These are phyloP conservation scores for Musa itinerans DNA, from an alignment of 176 grass and related monocot species.

Conservation along the genomic window DNA sequence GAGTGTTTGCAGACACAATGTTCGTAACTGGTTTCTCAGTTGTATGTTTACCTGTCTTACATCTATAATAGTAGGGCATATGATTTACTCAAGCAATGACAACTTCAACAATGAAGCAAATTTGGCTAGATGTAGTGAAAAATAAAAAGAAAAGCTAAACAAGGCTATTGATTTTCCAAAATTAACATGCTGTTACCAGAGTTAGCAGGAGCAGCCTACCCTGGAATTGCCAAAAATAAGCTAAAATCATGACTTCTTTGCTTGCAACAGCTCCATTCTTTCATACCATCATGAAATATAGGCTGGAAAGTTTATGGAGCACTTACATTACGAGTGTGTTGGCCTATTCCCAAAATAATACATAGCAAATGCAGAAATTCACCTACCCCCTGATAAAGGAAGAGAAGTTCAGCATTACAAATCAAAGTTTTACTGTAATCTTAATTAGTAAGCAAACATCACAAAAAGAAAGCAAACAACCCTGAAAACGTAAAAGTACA, in stretches of 20 bases:
- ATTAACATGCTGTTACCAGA: not conserved
- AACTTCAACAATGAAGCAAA: not conserved
- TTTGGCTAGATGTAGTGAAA: not conserved
- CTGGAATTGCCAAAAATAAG: constrained; percentile 95
- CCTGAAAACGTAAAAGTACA: not conserved
- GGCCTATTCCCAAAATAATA: constrained; percentile 19
- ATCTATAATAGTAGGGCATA: constrained; percentile 41
- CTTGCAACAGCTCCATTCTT: constrained; percentile 99
- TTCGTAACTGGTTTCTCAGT: constrained; percentile 80
- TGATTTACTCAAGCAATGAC: not conserved
- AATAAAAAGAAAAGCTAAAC: too few species aligned
- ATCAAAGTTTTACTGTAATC: not conserved
- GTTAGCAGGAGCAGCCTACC: constrained; percentile 40
- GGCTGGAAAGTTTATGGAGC: constrained; percentile 42
- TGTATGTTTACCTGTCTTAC: constrained; percentile 88
- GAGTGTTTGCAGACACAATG: constrained; percentile 37
- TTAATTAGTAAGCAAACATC: not conserved
- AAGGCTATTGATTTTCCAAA: not conserved
- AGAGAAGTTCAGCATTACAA: constrained; percentile 3
- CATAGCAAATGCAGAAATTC: constrained; percentile 15
- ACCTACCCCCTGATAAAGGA: constrained; percentile 83
- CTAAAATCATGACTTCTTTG: constrained; percentile 99
- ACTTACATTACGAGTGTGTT: constrained; percentile 26
- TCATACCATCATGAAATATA: constrained; percentile 89
- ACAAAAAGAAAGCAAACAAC: not conserved